These are phyloP conservation scores for Yarrowia sp. DNA, from an alignment of 805 yeast species.

Conservation along the genomic window DNA sequence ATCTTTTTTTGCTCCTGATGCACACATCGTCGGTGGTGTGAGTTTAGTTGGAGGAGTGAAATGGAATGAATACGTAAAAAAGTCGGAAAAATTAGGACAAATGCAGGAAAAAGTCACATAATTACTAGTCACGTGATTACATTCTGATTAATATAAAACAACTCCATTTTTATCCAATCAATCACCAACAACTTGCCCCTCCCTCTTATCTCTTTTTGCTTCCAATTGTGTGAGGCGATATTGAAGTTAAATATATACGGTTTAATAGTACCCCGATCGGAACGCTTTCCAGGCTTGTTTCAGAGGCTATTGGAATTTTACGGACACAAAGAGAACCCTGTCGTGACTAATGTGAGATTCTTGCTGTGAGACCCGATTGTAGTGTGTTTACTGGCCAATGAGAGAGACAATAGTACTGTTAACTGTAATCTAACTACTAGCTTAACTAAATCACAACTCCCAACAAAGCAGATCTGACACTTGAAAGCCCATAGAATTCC, in stretches of 20 bases:
- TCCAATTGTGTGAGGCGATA: constrained; percentile 10
- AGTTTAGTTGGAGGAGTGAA: not conserved
- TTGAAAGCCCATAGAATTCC: no score
- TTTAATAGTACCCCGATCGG: constrained; percentile 9
- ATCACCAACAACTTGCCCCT: no score
- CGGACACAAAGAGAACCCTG: not conserved
- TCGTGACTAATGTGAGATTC: not conserved
- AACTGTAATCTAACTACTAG: not conserved
- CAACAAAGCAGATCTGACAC: no score
- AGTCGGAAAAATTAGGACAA: no score
- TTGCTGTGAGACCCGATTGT: no score
- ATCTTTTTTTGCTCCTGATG: constrained; percentile 18
- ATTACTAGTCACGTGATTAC: no score
- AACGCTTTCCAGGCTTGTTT: not conserved
- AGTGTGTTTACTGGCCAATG: not conserved
- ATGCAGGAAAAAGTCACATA: no score
- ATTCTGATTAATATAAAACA: no score
- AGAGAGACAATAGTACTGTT: not conserved
- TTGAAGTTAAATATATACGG: not conserved
- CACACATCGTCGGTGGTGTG: constrained; percentile 9
- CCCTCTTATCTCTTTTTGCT: constrained; percentile 6
- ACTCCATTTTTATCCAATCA: no score
- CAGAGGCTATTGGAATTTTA: no score
- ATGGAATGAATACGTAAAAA: no score
- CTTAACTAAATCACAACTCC: not conserved